These are phyloP conservation scores for Lobosporangium transversale DNA, from an alignment of 192 early-diverging fungal species.

Conservation along the genomic window DNA sequence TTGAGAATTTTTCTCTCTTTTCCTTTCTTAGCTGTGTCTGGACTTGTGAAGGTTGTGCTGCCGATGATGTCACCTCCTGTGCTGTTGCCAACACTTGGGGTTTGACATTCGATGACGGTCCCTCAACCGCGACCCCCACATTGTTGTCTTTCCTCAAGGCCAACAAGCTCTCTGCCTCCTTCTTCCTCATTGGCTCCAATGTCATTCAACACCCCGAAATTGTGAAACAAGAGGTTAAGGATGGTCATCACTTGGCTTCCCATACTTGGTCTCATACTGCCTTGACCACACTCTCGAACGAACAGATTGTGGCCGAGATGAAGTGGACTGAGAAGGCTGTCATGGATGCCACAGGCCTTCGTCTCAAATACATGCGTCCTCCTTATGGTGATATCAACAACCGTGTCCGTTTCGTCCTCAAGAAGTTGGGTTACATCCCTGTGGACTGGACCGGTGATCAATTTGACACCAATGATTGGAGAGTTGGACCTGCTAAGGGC, in stretches of 20 bases:
- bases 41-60: conserved; percentile 56
- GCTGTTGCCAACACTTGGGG: conserved; percentile 63
- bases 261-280: conserved; percentile 75
- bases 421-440: conserved; percentile 64
- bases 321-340: conserved; percentile 73
- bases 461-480: conserved; percentile 58
- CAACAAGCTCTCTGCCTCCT: conserved; percentile 57
- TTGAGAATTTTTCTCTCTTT: neutral
- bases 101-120: conserved; percentile 65
- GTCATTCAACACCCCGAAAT: conserved; percentile 57
- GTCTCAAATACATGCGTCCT: conserved; percentile 70
- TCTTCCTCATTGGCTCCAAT: conserved; percentile 67
- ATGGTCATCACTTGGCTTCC: conserved; percentile 66
- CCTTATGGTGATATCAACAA: conserved; percentile 80
- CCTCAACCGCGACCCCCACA: conserved; percentile 53
- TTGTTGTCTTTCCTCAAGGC: conserved; percentile 59
- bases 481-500: conserved; percentile 45
- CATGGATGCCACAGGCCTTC: conserved; percentile 60
- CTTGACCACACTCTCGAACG: conserved; percentile 60
- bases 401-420: conserved; percentile 73
- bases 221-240: conserved; percentile 46
- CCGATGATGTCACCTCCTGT: conserved; percentile 57
- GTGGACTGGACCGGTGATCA: conserved; percentile 54
- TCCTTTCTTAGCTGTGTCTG: conserved; percentile 49
- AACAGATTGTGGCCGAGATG: conserved; percentile 69